Percentiles rank a stretch among this genome's conserved stretches.
These are phyloP conservation scores for Lantana camara DNA, from an alignment of 257 asterid genomes.

Conservation along the genomic window DNA sequence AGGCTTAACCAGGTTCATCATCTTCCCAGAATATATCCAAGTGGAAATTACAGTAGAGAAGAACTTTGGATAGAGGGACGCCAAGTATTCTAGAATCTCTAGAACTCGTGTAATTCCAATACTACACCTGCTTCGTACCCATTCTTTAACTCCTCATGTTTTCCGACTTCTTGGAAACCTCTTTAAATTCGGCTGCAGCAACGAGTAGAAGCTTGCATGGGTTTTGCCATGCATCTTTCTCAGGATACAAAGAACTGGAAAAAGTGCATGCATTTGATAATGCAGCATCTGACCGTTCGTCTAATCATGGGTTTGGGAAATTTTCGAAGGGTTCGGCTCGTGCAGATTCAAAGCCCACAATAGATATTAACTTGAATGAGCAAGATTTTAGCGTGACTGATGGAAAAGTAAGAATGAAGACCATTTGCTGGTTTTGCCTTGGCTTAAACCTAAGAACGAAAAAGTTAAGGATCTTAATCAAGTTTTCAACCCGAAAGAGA, in stretches of 20 bases:
- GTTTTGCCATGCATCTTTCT: too few relatives aligned
- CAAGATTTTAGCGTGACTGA: conserved; percentile 43
- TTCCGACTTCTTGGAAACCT: conserved; percentile 52
- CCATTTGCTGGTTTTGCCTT: conserved; percentile 51
- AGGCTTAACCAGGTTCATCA: conserved; percentile 43
- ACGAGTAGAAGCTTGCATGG: conserved; percentile 55
- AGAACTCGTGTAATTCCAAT: conserved; percentile 40
- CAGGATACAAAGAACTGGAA: too few relatives aligned
- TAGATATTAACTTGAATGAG: too few relatives aligned
- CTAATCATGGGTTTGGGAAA: conserved; percentile 38
- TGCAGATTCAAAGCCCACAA: too few relatives aligned
- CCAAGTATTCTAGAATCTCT: conserved; percentile 37
- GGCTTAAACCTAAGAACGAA: conserved; percentile 65
- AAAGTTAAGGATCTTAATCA: conserved; percentile 49
- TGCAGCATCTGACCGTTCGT: conserved; percentile 32
- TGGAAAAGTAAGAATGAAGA: too few relatives aligned
- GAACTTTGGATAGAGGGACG: conserved; percentile 52
- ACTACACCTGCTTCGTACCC: conserved; percentile 53
- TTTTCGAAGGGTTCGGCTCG: conserved; percentile 28
- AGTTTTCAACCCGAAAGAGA: conserved; percentile 35
- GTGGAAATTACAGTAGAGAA: conserved; percentile 44
- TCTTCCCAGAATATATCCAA: conserved; percentile 44
- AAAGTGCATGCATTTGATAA: too few relatives aligned
- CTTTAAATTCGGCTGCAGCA: conserved; percentile 45
- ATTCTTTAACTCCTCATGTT: conserved; percentile 44